A percentile compares a stretch with the other conserved stretches of the same genome.
Conservation (phyloP, 352 stramenopile species). For the Globisporangium okanoganense region DNA sequence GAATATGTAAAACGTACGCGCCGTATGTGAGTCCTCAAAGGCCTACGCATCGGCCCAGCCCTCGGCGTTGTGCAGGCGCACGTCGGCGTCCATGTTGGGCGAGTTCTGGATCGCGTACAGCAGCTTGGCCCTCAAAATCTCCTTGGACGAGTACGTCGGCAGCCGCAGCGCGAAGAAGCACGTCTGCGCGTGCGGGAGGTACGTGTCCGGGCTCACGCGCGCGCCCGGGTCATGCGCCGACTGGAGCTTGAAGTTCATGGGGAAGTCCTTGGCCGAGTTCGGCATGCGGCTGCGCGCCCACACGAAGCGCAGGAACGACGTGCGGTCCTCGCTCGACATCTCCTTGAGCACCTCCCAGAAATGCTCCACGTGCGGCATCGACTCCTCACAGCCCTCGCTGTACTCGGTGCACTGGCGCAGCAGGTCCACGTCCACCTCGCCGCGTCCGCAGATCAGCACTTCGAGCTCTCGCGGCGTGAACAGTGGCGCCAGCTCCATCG, state of each 20-base stretch:
- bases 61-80: constrained; percentile 89
- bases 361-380: constrained; percentile 86
- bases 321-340: constrained; percentile 94
- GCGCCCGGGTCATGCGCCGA: constrained; percentile 78
- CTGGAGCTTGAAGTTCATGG: constrained; percentile 93
- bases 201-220: constrained; percentile 77
- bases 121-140: constrained; percentile 82
- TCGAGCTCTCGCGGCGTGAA: constrained; percentile 97
- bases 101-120: constrained; percentile 95
- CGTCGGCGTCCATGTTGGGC: constrained; percentile 94
- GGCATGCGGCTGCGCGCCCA: constrained; percentile 97
- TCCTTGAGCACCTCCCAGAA: constrained; percentile 97
- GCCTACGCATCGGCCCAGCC: constrained; percentile 77
- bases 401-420: constrained; percentile 96
- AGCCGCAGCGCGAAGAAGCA: constrained; percentile 99
- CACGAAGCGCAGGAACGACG: constrained; percentile 97
- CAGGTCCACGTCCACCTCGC: constrained; percentile 96
- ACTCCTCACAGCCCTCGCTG: constrained; percentile 91
- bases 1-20: neutral
- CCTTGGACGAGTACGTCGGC: constrained; percentile 92
- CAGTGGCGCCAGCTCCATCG: constrained; percentile 94
- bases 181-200: constrained; percentile 97
- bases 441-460: constrained; percentile 94
- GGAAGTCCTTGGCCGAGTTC: constrained; percentile 96
- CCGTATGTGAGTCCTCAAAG: neutral